Percentiles rank a stretch among this genome's conserved stretches.
phyloP scores from a whole-genome alignment of 495 filamentous ascomycete species.

The Jackrogersella minutella region DNA sequence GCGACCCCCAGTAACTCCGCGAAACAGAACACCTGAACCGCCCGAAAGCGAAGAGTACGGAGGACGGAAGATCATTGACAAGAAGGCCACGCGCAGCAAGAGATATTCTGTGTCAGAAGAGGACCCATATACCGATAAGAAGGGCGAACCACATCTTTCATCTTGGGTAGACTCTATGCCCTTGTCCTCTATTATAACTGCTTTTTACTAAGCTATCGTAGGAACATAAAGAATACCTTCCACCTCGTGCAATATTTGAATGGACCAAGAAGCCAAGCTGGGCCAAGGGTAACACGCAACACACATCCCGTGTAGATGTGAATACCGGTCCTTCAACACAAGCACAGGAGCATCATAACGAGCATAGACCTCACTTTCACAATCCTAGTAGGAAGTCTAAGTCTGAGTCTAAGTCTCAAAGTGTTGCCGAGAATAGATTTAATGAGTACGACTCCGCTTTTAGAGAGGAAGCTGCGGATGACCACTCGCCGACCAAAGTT shows the following conservation, averaged over 20 bases:
- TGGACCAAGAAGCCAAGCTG: slow-evolving; percentile 43
- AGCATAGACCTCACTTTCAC: slow-evolving; percentile 5
- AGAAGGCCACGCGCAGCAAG: slow-evolving; percentile 45
- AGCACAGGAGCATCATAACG: not conserved
- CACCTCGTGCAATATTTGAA: slow-evolving; percentile 38
- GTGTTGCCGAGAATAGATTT: slow-evolving; percentile 1
- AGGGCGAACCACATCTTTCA: slow-evolving; percentile 45
- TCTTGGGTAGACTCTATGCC: slow-evolving; percentile 50
- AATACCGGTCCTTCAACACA: not conserved
- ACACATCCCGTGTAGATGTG: slow-evolving; percentile 15
- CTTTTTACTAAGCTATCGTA: slow-evolving; percentile 36
- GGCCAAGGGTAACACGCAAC: slow-evolving; percentile 11
- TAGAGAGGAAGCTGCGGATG: slow-evolving; percentile 5
- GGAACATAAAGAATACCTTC: slow-evolving; percentile 51
- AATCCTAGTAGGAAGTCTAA: not conserved
- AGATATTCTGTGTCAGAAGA: slow-evolving; percentile 52
- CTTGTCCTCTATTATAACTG: too few relatives aligned
- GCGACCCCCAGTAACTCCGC: too few relatives aligned
- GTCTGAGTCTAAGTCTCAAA: too few relatives aligned
- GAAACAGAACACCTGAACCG: slow-evolving; percentile 8
- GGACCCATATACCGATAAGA: slow-evolving; percentile 48
- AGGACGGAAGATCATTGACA: slow-evolving; percentile 45
- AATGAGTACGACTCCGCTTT: not conserved
- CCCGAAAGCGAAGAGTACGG: not conserved
- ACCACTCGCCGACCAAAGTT: slow-evolving; percentile 7